Evolutionary conservation across 2,329 filamentous ascomycete species (phyloP).

Genomic region (Paecilomyces formosus): DNA sequence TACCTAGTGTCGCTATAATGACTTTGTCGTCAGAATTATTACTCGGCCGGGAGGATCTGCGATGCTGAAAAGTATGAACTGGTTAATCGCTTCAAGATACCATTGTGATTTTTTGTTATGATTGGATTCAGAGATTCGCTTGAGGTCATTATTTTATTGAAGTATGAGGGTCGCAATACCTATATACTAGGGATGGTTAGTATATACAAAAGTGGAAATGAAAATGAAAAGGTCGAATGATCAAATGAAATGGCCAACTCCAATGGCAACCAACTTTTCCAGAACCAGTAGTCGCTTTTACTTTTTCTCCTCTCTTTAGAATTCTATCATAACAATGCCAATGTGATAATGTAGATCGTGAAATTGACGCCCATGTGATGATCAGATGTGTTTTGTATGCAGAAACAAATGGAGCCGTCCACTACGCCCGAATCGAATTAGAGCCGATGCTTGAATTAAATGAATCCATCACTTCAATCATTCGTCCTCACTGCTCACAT

Average conservation of each 20-base stretch:
- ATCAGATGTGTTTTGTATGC: neutral
- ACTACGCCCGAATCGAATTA: neutral
- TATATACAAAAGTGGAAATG: neutral
- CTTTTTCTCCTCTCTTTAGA: neutral
- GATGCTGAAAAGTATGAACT: neutral
- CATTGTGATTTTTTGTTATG: neutral
- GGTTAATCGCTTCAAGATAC: neutral
- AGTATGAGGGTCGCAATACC: neutral
- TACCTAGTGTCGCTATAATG: neutral
- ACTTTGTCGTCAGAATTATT: neutral
- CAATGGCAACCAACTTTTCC: neutral
- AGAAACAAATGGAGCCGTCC: neutral
- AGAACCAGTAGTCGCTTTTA: neutral
- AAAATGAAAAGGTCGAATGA: neutral
- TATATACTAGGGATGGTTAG: neutral
- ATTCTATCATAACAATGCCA: neutral
- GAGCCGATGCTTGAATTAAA: neutral
- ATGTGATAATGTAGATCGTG: neutral
- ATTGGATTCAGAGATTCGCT: neutral
- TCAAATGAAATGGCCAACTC: neutral
- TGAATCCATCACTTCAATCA: neutral
- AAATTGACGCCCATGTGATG: neutral
- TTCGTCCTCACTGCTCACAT: conserved; percentile 25
- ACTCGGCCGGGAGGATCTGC: neutral
- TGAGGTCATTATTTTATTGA: neutral